Percentiles rank a stretch among this genome's conserved stretches.
These are phyloP conservation scores for Ulota crispa DNA, from an alignment of 225 moss, liverwort and hornwort species.

Conservation along the genomic window DNA sequence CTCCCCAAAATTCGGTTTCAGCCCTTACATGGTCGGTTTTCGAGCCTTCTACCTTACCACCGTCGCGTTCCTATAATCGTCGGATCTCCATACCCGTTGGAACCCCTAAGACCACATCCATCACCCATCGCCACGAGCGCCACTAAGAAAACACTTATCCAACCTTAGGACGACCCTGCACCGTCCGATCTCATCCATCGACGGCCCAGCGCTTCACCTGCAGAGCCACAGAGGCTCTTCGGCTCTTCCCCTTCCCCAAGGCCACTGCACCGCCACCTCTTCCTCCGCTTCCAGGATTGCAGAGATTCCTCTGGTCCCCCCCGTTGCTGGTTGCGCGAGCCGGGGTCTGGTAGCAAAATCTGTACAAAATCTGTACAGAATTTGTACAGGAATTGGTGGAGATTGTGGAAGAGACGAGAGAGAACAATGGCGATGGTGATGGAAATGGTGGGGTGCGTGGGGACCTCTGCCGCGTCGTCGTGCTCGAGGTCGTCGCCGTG, in stretches of 20 bases:
- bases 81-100: background rate
- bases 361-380: too few relatives aligned
- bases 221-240: slow-evolving; percentile 16
- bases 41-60: too few relatives aligned
- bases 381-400: background rate
- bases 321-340: slow-evolving; percentile 41
- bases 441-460: slow-evolving; percentile 31
- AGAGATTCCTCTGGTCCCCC: background rate
- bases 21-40: too few relatives aligned
- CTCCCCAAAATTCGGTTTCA: too few relatives aligned
- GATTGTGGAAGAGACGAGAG: background rate
- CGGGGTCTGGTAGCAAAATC: background rate
- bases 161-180: rapidly evolving
- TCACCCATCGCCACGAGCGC: background rate
- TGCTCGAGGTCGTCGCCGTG: slow-evolving; percentile 27
- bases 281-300: background rate
- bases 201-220: slow-evolving; percentile 23
- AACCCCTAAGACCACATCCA: background rate
- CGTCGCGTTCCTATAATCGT: background rate
- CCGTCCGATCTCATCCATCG: background rate
- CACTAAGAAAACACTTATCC: slow-evolving; percentile 18
- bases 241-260: background rate
- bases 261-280: background rate
- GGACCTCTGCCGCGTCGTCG: slow-evolving; percentile 19
- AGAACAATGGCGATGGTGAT: slow-evolving; percentile 34